Conservation (phyloP, 148 eudicot species). For the Diospyros kaki region DNA sequence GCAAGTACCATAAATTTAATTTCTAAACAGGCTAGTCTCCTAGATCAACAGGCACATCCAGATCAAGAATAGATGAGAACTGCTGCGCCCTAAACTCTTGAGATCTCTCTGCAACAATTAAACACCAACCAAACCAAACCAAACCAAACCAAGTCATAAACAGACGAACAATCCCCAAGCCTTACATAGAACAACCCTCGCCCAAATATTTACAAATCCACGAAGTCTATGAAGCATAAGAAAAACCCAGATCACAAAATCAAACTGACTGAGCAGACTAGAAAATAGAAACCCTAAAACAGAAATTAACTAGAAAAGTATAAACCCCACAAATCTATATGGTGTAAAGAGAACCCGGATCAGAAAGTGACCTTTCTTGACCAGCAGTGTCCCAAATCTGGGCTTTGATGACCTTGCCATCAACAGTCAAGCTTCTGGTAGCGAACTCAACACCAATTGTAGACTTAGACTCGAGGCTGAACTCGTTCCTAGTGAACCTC, state of each 20-base stretch:
- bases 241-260: not conserved
- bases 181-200: not conserved
- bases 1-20: not conserved
- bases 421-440: slow-evolving; percentile 21
- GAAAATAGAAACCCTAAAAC: slow-evolving; percentile 1
- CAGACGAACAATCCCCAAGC: slow-evolving; percentile 1
- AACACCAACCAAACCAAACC: not conserved
- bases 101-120: not conserved
- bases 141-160: not conserved
- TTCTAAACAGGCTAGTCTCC: not conserved
- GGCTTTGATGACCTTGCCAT: slow-evolving; percentile 29
- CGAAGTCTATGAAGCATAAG: no score
- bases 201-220: not conserved
- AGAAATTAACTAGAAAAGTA: not conserved
- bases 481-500: slow-evolving; percentile 50
- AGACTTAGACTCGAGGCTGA: slow-evolving; percentile 59
- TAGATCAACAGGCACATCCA: slow-evolving; percentile 5
- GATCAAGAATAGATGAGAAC: slow-evolving; percentile 4
- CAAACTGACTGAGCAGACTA: not conserved
- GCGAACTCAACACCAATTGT: slow-evolving; percentile 45
- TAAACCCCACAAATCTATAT: slow-evolving; percentile 6
- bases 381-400: slow-evolving; percentile 36
- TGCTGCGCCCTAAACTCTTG: not conserved
- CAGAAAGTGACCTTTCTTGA: slow-evolving; percentile 22
- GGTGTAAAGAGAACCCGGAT: not conserved